Base-by-base conservation (phyloP, 2,329 filamentous ascomycete genomes). In the Zarea fungicola region DNA sequence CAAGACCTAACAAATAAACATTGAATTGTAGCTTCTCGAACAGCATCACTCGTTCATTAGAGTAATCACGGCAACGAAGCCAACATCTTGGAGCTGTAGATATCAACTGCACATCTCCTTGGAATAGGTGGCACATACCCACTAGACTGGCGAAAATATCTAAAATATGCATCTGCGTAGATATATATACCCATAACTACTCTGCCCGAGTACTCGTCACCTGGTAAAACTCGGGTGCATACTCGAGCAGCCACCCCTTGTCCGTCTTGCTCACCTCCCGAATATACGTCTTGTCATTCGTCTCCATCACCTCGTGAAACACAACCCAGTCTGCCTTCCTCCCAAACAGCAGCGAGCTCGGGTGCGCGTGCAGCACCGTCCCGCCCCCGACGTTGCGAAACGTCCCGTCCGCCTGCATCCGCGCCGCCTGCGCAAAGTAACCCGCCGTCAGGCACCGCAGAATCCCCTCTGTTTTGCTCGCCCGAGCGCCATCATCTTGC, bases 301-400 rank as follows among this genome's bases (percentile, higher is more conserved):
- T 95, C 70, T 97, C 89, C 75, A 96, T 81, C 31, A 96, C 82
- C 69, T 96, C 92, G 59, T 95, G 87, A 62, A 96, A 99, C 28
- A 99, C 79, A 9, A 97, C 90, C 90, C 92, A 97, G 55, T 96
- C 90, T 10, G 89, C 89, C 71, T 95, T 96, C 49, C 91, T 83
- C 66, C 96, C 95, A 73, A 97, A 97, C 83, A 97, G 89, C 57
- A 97, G 70, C 32, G 87, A 95, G 61, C 83, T 95, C 1, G 93
- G 93, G 67, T 99, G 93, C 19, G 90, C 89, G 71, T 95, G 80
- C 46, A 97, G 73, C 5, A 83, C 79, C 43, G 85, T 85, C 32
- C 82, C 83, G 25, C 89, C 89, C 52, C 84, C 84, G n/a, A 96
- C 84, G 43, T 89, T 92, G 57, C 80, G 82, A 65, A 96, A 96